phyloP scores from a whole-genome alignment of 202 grass and related monocot species.

The Thinopyrum obtusiflorum region DNA sequence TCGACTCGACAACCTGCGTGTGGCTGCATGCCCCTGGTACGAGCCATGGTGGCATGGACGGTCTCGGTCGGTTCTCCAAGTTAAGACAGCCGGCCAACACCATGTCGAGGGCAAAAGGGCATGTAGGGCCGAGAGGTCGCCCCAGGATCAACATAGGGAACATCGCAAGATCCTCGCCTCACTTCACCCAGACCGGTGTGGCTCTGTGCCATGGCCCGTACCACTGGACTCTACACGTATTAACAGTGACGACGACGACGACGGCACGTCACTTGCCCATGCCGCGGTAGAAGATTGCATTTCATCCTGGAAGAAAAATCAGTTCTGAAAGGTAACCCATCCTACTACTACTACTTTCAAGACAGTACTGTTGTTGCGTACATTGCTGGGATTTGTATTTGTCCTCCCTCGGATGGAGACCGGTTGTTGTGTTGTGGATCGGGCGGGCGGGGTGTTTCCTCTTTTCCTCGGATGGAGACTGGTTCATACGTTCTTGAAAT shows the following conservation, averaged over 20 bases:
- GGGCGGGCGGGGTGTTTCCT: not conserved
- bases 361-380: not conserved
- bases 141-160: not conserved
- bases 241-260: not conserved
- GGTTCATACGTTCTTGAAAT: not conserved
- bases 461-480: not conserved
- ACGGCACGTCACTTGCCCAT: not conserved
- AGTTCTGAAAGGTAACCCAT: not conserved
- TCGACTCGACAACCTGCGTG: not conserved
- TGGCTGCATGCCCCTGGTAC: constrained; percentile 3
- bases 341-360: too few species aligned
- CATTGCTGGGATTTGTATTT: not conserved
- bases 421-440: too few species aligned
- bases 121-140: constrained; percentile 19
- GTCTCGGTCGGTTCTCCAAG: constrained; percentile 25
- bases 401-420: not conserved
- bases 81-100: constrained; percentile 2
- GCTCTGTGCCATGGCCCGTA: not conserved
- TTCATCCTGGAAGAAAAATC: not conserved
- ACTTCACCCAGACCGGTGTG: not conserved
- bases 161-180: not conserved
- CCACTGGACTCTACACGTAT: not conserved
- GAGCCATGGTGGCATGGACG: not conserved
- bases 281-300: not conserved
- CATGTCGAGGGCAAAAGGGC: not conserved